Evolutionary conservation across 2,329 filamentous ascomycete species (phyloP).

Genomic region (Penicillium sclerotigenum): DNA sequence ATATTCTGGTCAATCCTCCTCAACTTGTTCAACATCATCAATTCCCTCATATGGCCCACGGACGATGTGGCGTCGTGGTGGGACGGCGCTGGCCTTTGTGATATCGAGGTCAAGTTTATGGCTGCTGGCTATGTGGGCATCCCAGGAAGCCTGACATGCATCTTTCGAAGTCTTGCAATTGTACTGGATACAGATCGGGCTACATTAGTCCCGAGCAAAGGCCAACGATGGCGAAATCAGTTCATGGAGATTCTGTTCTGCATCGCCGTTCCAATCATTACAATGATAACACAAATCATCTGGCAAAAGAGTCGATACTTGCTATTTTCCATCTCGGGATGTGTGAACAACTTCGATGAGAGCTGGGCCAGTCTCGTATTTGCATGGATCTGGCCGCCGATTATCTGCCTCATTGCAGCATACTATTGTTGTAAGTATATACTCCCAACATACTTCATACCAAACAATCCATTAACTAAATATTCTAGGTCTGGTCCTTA

Average conservation of each 20-base stretch:
- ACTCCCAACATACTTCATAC: not conserved
- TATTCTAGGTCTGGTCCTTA: slow-evolving; percentile 54
- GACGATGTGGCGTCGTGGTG: slow-evolving; percentile 56
- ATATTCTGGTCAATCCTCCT: slow-evolving; percentile 55
- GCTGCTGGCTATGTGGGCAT: slow-evolving; percentile 53
- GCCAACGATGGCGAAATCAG: slow-evolving; percentile 47
- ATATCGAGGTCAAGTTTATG: slow-evolving; percentile 60
- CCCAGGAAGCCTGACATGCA: slow-evolving; percentile 53
- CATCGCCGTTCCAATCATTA: slow-evolving; percentile 52
- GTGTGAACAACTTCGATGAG: slow-evolving; percentile 51
- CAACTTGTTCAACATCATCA: slow-evolving; percentile 59
- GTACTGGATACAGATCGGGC: slow-evolving; percentile 60
- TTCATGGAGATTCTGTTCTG: slow-evolving; percentile 56
- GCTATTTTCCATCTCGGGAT: slow-evolving; percentile 59
- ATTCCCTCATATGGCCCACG: slow-evolving; percentile 62
- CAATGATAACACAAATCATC: slow-evolving; percentile 57
- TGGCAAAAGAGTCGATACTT: slow-evolving; percentile 59
- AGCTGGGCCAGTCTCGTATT: slow-evolving; percentile 59
- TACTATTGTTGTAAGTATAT: slow-evolving; percentile 57
- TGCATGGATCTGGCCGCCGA: slow-evolving; percentile 54
- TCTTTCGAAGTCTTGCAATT: slow-evolving; percentile 58
- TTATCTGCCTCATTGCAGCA: slow-evolving; percentile 52
- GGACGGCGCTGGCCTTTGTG: slow-evolving; percentile 60
- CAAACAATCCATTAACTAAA: not conserved
- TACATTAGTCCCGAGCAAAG: slow-evolving; percentile 49